Percentiles rank a stretch among this genome's conserved stretches.
These are phyloP conservation scores for Penicillium antarcticum DNA, from an alignment of 495 filamentous ascomycete genomes.

Conservation along the genomic window DNA sequence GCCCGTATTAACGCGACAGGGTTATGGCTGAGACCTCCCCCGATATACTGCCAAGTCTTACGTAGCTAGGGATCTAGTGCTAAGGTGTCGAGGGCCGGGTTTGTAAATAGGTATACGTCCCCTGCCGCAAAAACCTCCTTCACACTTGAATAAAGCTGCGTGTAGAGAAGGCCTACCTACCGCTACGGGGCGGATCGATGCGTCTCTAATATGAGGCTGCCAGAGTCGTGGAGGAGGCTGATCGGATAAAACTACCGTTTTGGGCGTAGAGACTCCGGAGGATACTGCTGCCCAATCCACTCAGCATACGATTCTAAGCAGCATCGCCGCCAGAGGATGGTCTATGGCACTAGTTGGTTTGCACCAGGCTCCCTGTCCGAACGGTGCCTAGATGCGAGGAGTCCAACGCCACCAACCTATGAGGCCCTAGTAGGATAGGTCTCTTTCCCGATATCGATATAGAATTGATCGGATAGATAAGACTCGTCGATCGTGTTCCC, in stretches of 20 bases:
- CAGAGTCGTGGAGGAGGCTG: too few species aligned
- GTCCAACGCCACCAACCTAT: neutral
- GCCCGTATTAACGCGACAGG: too few species aligned
- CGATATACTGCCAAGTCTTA: neutral
- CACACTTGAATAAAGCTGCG: neutral
- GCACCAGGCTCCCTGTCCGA: too few species aligned
- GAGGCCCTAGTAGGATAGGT: neutral
- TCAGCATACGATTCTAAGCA: too few species aligned
- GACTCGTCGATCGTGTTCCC: neutral
- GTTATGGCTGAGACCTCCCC: neutral
- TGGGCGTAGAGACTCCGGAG: too few species aligned
- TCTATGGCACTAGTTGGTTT: too few species aligned
- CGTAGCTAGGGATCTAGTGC: neutral
- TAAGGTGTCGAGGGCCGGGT: neutral
- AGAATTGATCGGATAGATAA: slow-evolving; percentile 1
- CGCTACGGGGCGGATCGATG: neutral
- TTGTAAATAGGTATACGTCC: slow-evolving; percentile 2
- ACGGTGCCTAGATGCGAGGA: too few species aligned
- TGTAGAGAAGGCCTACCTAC: neutral
- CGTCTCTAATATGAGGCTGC: neutral
- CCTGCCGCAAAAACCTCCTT: slow-evolving; percentile 5
- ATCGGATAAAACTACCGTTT: too few species aligned
- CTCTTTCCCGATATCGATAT: neutral
- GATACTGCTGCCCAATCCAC: too few species aligned
- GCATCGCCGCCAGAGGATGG: too few species aligned